These are phyloP conservation scores for Aphanoascus verrucosus DNA, from an alignment of 2,329 filamentous ascomycete genomes.

Conservation along the genomic window DNA sequence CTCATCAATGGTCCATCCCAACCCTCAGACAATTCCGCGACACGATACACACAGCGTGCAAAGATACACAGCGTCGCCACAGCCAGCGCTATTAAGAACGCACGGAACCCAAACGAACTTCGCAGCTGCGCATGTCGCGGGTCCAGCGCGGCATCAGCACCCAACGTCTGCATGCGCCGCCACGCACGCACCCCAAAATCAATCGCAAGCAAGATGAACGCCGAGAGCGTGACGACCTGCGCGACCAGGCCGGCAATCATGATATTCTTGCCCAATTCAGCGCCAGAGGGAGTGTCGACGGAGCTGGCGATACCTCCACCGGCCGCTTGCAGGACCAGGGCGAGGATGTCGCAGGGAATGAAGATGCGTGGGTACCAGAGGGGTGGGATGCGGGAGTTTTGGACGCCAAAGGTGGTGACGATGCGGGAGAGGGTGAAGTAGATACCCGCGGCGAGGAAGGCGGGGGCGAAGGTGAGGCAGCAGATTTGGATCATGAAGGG, in stretches of 20 bases:
- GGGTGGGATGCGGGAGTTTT: constrained; percentile 26
- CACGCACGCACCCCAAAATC: constrained; percentile 38
- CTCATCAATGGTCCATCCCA: constrained; percentile 41
- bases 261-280: constrained; percentile 45
- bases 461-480: constrained; percentile 54
- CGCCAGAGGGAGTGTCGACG: constrained; percentile 27
- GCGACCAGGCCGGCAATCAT: constrained; percentile 55
- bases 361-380: constrained; percentile 38
- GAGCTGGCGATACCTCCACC: constrained; percentile 48
- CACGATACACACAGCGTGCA: constrained; percentile 41
- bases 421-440: constrained; percentile 49
- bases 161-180: constrained; percentile 13
- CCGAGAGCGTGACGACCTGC: constrained; percentile 48
- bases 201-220: constrained; percentile 43
- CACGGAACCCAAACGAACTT: constrained; percentile 30
- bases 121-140: constrained; percentile 18
- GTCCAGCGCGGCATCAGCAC: constrained; percentile 9
- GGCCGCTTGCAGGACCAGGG: constrained; percentile 49
- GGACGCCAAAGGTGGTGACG: constrained; percentile 27
- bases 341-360: constrained; percentile 52
- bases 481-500: constrained; percentile 30
- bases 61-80: constrained; percentile 38
- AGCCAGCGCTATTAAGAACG: constrained; percentile 30
- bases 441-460: constrained; percentile 53
- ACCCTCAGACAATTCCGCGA: constrained; percentile 41